phyloP scores from a whole-genome alignment of 2,329 filamentous ascomycete genomes.

The Alternaria sp. region DNA sequence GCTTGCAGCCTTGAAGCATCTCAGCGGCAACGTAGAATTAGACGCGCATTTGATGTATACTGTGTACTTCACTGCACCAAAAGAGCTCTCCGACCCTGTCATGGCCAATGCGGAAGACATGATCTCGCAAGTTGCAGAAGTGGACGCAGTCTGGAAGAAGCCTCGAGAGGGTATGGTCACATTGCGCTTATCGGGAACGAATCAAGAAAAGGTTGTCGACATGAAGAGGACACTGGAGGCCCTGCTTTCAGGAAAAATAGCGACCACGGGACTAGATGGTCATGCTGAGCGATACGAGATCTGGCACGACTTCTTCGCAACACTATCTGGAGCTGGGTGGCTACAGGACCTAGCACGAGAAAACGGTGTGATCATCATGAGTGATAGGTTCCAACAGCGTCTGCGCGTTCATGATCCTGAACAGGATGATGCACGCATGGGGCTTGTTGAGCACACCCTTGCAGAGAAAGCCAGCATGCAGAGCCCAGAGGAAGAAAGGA shows the following conservation, averaged over 20 bases:
- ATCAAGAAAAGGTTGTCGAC: not conserved
- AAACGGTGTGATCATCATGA: not conserved
- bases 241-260: conserved; percentile 1
- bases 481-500: not conserved
- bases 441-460: not conserved
- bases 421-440: not conserved
- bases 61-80: conserved; percentile 4
- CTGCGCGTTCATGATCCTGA: conserved; percentile 8
- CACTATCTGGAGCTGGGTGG: not conserved
- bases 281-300: conserved; percentile 1
- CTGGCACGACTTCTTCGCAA: conserved; percentile 15
- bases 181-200: conserved; percentile 3
- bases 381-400: conserved; percentile 8
- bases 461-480: not conserved
- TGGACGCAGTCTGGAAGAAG: not conserved
- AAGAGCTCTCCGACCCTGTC: conserved; percentile 5
- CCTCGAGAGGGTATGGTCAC: conserved; percentile 4
- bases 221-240: conserved; percentile 9
- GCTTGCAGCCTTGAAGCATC: conserved; percentile 2
- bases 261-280: not conserved
- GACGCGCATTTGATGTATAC: conserved; percentile 5
- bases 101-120: not conserved
- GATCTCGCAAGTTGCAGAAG: not conserved
- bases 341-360: conserved; percentile 5
- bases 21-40: not conserved